Percentiles rank a stretch among this genome's conserved stretches.
Conservation (phyloP, 1,284 basidiomycete genomes). For the Anthracocystis walkeri region DNA sequence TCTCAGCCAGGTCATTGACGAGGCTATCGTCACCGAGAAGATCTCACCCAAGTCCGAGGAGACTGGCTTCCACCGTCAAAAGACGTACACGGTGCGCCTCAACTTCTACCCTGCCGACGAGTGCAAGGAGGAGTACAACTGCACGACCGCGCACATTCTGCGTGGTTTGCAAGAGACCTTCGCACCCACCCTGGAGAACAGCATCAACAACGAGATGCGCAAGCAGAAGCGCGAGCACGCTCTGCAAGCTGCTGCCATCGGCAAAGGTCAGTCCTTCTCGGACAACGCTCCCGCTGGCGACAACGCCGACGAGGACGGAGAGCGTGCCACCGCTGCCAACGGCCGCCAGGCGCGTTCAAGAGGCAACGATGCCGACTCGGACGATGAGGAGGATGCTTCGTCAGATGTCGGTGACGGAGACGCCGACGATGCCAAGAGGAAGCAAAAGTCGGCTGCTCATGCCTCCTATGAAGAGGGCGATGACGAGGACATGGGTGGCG, state of each 20-base stretch:
- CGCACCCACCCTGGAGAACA: conserved; percentile 84
- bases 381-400: conserved; percentile 52
- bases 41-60: conserved; percentile 77
- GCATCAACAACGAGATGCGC: conserved; percentile 88
- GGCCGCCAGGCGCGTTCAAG: conserved; percentile 27
- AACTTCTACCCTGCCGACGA: conserved; percentile 88
- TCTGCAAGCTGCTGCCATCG: conserved; percentile 83
- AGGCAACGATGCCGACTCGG: conserved; percentile 53
- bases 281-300: conserved; percentile 66
- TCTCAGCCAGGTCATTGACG: conserved; percentile 89
- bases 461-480: conserved; percentile 77
- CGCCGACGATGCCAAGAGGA: conserved; percentile 77
- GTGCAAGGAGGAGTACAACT: conserved; percentile 86
- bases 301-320: conserved; percentile 71
- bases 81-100: conserved; percentile 85
- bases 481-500: conserved; percentile 50
- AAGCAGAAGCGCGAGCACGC: conserved; percentile 84
- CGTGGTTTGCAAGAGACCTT: conserved; percentile 81
- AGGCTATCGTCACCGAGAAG: conserved; percentile 83
- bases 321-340: conserved; percentile 71
- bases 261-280: conserved; percentile 76
- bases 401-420: conserved; percentile 77
- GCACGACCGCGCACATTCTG: conserved; percentile 81
- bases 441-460: conserved; percentile 76
- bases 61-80: conserved; percentile 75